Conservation (phyloP, 1,139 yeast species). For the Candida tropicalis region DNA sequence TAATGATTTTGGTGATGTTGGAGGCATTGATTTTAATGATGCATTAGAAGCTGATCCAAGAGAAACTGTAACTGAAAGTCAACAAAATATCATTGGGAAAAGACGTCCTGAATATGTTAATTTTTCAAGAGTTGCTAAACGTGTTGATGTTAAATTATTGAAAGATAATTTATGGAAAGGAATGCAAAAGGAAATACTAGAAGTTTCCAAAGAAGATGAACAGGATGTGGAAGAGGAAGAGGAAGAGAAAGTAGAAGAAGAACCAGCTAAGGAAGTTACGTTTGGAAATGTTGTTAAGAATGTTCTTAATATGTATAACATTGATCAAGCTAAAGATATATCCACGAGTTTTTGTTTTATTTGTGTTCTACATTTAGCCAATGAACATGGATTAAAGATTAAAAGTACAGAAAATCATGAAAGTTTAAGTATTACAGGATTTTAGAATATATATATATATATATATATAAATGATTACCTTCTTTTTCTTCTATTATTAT, state of each 20-base stretch:
- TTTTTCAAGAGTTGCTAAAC: conserved; percentile 80
- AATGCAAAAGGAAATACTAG: conserved; percentile 39
- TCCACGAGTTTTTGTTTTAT: conserved; percentile 90
- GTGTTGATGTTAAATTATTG: conserved; percentile 76
- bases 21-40: conserved; percentile 50
- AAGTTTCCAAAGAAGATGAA: conserved; percentile 19
- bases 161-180: conserved; percentile 79
- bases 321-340: conserved; percentile 60
- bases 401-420: conserved; percentile 54
- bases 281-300: conserved; percentile 54
- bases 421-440: conserved; percentile 58
- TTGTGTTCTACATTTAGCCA: conserved; percentile 83
- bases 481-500: conserved; percentile 12
- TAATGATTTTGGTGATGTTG: conserved; percentile 43
- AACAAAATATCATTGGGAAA: conserved; percentile 37
- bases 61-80: conserved; percentile 15
- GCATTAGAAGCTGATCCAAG: conserved; percentile 34
- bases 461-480: conserved; percentile 3
- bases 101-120: conserved; percentile 65
- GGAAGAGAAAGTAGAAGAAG: background rate
- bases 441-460: conserved; percentile 18
- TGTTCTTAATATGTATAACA: conserved; percentile 55
- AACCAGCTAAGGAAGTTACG: conserved; percentile 22
- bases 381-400: conserved; percentile 80
- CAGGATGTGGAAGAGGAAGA: conserved; percentile 11